phyloP scores from a whole-genome alignment of 805 yeast genomes.

The Spathaspora arborariae region DNA sequence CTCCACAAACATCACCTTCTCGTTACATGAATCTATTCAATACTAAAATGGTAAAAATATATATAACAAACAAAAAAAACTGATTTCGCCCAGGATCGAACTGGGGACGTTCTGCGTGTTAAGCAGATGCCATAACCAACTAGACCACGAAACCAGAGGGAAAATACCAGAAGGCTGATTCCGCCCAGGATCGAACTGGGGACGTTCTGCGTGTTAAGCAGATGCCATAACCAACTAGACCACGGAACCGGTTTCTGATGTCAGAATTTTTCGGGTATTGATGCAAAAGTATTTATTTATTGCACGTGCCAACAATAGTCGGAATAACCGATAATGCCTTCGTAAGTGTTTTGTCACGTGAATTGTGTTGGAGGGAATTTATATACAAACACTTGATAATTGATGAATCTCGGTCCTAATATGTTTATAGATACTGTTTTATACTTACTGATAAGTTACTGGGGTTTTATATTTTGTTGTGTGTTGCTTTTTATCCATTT shows the following conservation, averaged over 20 bases:
- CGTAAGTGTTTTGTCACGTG: background rate
- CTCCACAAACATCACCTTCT: too few relatives aligned
- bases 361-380: background rate
- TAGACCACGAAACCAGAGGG: constrained; percentile 70
- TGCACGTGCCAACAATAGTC: background rate
- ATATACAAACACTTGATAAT: too few relatives aligned
- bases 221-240: constrained; percentile 99
- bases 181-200: constrained; percentile 99
- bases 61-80: constrained; percentile 32
- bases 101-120: constrained; percentile 99
- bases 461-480: too few relatives aligned
- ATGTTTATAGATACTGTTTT: too few relatives aligned
- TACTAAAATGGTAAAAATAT: background rate
- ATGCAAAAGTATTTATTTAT: background rate
- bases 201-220: constrained; percentile 99
- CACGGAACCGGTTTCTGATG: constrained; percentile 40
- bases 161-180: constrained; percentile 48
- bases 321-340: background rate
- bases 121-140: constrained; percentile 99
- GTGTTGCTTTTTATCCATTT: too few relatives aligned
- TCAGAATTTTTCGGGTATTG: background rate
- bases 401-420: too few relatives aligned
- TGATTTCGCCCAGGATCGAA: constrained; percentile 99
- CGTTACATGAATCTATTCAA: too few relatives aligned
- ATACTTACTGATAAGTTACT: too few relatives aligned